Percentiles rank a stretch among this genome's conserved stretches.
phyloP scores from a whole-genome alignment of 2,329 filamentous ascomycete genomes.

The Tolypocladium guangdongense region DNA sequence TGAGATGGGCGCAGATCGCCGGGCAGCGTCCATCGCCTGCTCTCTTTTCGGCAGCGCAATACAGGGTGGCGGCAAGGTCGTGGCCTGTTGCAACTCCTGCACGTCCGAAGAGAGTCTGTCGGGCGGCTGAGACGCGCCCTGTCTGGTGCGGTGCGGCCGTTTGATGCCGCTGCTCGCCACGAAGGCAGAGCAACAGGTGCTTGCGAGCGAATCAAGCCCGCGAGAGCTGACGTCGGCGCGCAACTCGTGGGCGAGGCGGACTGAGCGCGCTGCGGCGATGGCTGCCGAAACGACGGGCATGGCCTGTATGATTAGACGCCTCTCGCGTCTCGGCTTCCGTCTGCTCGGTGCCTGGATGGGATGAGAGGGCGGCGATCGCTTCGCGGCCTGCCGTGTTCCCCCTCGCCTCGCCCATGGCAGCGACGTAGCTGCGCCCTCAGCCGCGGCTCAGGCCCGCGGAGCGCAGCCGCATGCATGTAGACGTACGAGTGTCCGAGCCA shows the following conservation, averaged over 20 bases:
- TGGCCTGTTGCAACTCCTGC: neutral
- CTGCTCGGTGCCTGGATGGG: neutral
- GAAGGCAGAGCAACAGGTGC: neutral
- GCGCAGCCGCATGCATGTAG: too few species aligned
- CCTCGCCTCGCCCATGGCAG: neutral
- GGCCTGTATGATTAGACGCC: neutral
- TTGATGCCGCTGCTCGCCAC: neutral
- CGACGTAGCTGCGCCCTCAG: too few species aligned
- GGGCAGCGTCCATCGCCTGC: neutral
- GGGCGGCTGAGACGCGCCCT: neutral
- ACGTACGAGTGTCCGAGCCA: too few species aligned
- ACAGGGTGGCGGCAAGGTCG: too few species aligned
- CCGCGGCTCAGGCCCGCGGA: too few species aligned
- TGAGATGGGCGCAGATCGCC: neutral
- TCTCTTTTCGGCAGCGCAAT: neutral
- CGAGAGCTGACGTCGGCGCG: neutral
- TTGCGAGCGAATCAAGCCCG: neutral
- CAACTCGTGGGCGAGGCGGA: neutral
- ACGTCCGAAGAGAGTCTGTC: neutral
- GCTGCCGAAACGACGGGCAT: too few species aligned
- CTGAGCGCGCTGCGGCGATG: too few species aligned
- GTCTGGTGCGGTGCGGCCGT: neutral
- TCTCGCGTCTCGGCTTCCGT: neutral
- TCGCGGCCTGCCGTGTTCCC: neutral
- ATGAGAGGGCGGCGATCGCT: neutral